phyloP scores from a whole-genome alignment of 2,329 filamentous ascomycete genomes.

The Penicillium fuscoglaucum region DNA sequence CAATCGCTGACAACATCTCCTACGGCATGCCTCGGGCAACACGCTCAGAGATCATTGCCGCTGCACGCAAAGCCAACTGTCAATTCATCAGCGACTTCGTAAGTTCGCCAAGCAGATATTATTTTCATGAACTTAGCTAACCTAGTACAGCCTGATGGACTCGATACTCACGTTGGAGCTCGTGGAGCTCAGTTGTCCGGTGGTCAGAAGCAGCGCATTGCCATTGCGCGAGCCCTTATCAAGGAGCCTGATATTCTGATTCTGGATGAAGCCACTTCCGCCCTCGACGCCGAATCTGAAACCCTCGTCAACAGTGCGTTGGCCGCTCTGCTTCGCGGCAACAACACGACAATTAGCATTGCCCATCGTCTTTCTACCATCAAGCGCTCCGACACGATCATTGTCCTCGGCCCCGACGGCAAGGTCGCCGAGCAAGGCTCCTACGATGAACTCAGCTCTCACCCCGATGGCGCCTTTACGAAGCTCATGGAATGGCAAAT shows the following conservation, averaged over 20 bases:
- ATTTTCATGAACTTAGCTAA: conserved; percentile 13
- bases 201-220: conserved; percentile 96
- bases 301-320: conserved; percentile 93
- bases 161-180: conserved; percentile 91
- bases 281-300: conserved; percentile 93
- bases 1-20: conserved; percentile 79
- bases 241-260: conserved; percentile 97
- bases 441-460: conserved; percentile 72
- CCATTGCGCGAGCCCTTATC: conserved; percentile 89
- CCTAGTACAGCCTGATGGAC: conserved; percentile 68
- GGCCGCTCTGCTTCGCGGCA: conserved; percentile 73
- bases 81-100: conserved; percentile 92
- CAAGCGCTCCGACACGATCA: conserved; percentile 90
- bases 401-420: conserved; percentile 83
- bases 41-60: conserved; percentile 76
- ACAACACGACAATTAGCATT: conserved; percentile 96
- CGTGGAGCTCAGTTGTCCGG: conserved; percentile 91
- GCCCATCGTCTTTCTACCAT: conserved; percentile 95
- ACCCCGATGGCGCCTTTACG: conserved; percentile 80
- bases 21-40: conserved; percentile 83
- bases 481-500: conserved; percentile 99
- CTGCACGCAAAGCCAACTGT: conserved; percentile 90
- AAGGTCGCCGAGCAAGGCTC: conserved; percentile 87
- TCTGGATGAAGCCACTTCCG: conserved; percentile 93
- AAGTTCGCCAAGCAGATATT: conserved; percentile 36